Percentiles rank a stretch among this genome's conserved stretches.
Conservation (phyloP, 495 filamentous ascomycete genomes). For the Evernia prunastri region DNA sequence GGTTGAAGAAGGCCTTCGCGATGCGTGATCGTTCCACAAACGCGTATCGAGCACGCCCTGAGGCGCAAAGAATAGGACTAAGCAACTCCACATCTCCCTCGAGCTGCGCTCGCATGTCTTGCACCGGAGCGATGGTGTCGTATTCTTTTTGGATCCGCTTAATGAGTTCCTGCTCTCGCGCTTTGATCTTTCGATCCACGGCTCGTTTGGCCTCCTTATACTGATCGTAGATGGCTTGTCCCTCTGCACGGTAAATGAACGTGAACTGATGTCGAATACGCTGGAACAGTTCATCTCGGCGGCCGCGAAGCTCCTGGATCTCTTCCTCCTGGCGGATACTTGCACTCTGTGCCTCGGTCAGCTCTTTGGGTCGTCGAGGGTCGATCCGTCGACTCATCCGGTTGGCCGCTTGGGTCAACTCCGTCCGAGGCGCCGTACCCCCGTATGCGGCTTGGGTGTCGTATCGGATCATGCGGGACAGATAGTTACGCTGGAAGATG, state of each 20-base stretch:
- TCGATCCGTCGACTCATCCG: no score
- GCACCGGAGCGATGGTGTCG: no score
- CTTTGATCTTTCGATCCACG: constrained; percentile 3
- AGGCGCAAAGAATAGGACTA: constrained; percentile 2
- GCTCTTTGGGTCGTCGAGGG: no score
- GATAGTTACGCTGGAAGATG: constrained; percentile 25
- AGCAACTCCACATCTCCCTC: background rate
- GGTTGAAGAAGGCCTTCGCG: constrained; percentile 5
- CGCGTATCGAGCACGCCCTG: background rate
- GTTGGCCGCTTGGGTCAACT: no score
- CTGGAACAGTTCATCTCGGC: constrained; percentile 9
- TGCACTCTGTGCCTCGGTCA: constrained; percentile 8
- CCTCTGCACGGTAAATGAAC: no score
- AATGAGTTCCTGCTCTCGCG: constrained; percentile 6
- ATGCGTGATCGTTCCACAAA: constrained; percentile 10
- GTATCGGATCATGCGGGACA: constrained; percentile 24
- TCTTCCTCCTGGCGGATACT: constrained; percentile 8
- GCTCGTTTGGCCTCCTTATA: constrained; percentile 2
- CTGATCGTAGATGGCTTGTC: no score
- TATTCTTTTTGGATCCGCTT: no score
- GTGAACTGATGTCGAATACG: constrained; percentile 17
- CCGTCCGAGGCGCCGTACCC: no score
- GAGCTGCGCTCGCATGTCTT: no score
- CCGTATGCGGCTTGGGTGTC: no score
- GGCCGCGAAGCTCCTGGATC: constrained; percentile 15